Evolutionary conservation across 805 yeast species (phyloP).

Genomic region (Clavispora asparagi): DNA sequence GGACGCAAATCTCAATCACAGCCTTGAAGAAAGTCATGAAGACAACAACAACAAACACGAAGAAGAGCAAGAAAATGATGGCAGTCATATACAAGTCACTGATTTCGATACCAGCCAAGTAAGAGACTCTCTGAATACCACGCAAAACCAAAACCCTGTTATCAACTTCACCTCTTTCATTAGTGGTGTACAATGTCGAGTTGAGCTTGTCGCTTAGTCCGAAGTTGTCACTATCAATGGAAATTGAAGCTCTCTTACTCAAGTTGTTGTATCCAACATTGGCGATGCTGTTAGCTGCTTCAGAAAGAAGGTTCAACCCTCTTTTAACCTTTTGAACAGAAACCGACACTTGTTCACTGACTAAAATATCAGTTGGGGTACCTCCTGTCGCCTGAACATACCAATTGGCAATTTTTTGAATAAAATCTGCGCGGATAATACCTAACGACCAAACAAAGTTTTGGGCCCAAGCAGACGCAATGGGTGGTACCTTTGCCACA

Average conservation of each 20-base stretch:
- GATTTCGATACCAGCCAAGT: slow-evolving; percentile 76
- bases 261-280: slow-evolving; percentile 9
- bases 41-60: slow-evolving; percentile 56
- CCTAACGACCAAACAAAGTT: slow-evolving; percentile 97
- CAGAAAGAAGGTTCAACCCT: slow-evolving; percentile 12
- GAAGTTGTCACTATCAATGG: slow-evolving; percentile 43
- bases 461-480: slow-evolving; percentile 97
- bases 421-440: slow-evolving; percentile 65
- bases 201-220: slow-evolving; percentile 39
- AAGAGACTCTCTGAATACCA: slow-evolving; percentile 92
- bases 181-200: slow-evolving; percentile 54
- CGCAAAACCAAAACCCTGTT: slow-evolving; percentile 74
- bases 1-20: slow-evolving; percentile 55
- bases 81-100: slow-evolving; percentile 84
- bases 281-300: slow-evolving; percentile 9
- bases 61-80: slow-evolving; percentile 76
- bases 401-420: slow-evolving; percentile 87
- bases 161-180: slow-evolving; percentile 58
- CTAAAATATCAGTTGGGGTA: slow-evolving; percentile 65
- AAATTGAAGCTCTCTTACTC: slow-evolving; percentile 27
- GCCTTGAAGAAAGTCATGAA: slow-evolving; percentile 63
- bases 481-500: slow-evolving; percentile 87
- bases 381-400: slow-evolving; percentile 96
- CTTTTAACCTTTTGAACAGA: slow-evolving; percentile 60
- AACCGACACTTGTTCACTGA: slow-evolving; percentile 65